These are phyloP conservation scores for Prunus mira DNA, from an alignment of 306 rosid genomes.

Conservation along the genomic window DNA sequence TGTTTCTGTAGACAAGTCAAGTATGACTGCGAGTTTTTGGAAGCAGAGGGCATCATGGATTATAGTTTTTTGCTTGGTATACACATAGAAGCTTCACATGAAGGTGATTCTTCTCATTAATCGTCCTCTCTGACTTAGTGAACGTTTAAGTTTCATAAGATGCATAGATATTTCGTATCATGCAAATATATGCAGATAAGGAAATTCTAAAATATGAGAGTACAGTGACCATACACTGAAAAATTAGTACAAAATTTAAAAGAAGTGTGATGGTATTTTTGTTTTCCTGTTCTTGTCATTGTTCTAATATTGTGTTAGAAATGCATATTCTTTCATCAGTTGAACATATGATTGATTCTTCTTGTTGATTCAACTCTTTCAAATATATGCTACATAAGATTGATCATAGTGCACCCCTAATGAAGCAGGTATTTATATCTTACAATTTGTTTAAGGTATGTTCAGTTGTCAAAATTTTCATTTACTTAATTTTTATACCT, in stretches of 20 bases:
- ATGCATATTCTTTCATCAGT: not conserved
- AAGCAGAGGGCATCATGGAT: slow-evolving; percentile 47
- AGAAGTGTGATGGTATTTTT: not conserved
- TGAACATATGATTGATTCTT: not conserved
- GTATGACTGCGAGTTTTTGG: slow-evolving; percentile 46
- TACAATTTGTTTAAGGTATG: no score
- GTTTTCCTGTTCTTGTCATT: not conserved
- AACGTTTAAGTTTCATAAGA: not conserved
- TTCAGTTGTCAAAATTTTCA: no score
- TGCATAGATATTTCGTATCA: not conserved
- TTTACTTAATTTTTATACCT: not conserved
- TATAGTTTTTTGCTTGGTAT: slow-evolving; percentile 45
- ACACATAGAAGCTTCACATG: slow-evolving; percentile 18
- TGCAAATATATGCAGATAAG: not conserved
- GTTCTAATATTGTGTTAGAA: not conserved
- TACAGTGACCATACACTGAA: not conserved
- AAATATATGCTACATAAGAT: not conserved
- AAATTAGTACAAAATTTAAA: not conserved
- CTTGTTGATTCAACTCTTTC: not conserved
- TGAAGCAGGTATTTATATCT: no score
- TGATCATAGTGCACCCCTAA: not conserved
- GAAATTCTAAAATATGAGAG: not conserved
- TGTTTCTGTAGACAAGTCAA: slow-evolving; percentile 41
- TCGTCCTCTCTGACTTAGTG: not conserved
- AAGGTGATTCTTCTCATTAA: slow-evolving; percentile 28